Evolutionary conservation across 495 filamentous ascomycete species (phyloP).

Genomic region (Penicillium turbatum): DNA sequence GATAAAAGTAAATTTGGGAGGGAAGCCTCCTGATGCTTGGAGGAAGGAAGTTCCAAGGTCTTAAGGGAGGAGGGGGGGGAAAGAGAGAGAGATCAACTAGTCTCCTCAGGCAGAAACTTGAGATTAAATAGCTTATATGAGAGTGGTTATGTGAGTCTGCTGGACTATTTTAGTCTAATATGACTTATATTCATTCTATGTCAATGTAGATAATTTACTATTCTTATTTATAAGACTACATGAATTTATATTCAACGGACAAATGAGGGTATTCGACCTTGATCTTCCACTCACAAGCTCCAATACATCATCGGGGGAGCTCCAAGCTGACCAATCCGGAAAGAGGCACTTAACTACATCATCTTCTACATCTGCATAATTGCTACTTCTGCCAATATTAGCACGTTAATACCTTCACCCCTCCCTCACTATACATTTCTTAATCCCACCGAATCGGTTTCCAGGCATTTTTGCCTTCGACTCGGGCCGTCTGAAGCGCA

Average conservation of each 20-base stretch:
- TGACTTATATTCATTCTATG: background rate
- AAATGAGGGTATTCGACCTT: background rate
- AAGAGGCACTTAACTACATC: background rate
- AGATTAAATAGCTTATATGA: background rate
- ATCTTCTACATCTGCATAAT: background rate
- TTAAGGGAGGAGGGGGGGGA: background rate
- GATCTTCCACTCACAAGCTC: background rate
- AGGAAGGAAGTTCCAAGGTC: slow-evolving; percentile 3
- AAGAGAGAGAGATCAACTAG: background rate
- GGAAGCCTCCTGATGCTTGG: slow-evolving; percentile 3
- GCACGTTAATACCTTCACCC: too few species aligned
- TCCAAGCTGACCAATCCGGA: slow-evolving; percentile 4
- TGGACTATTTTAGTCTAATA: background rate
- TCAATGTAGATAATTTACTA: too few species aligned
- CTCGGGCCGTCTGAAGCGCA: background rate
- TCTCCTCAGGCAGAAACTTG: slow-evolving; percentile 8
- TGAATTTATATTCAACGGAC: background rate
- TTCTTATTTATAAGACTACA: background rate
- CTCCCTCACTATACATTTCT: too few species aligned
- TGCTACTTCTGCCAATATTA: too few species aligned
- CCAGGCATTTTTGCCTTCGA: background rate
- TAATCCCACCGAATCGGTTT: background rate
- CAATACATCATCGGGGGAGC: slow-evolving; percentile 5
- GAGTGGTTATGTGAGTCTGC: background rate
- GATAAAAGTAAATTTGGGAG: slow-evolving; percentile 4